Base-by-base conservation (phyloP, 2,329 filamentous ascomycete genomes). In the Aplosporella prunicola region DNA sequence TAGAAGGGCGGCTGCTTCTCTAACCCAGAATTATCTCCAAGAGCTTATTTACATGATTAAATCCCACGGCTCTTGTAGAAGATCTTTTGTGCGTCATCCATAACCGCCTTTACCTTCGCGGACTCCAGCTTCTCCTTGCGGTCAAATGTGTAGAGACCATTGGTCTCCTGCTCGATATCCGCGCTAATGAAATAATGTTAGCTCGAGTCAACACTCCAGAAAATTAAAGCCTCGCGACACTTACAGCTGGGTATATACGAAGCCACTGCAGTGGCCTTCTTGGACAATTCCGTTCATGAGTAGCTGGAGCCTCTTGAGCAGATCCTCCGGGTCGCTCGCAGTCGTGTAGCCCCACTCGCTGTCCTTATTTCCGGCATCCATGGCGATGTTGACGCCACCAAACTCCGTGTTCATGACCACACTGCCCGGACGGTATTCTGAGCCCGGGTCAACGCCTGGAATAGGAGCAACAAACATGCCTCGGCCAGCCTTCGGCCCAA, bases 301-400 rank as follows among this genome's bases (percentile, higher is more conserved):
- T 32, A 64, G 71, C 49, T 77, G 70, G 25, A 80, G 64, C 3
- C 77, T 57, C 42, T 64, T 62, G 13, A 82, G 58, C 39, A 82
- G 51, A 46, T 82, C 78, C 11, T 69, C 61, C 0, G 74, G 57
- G 47, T 80, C 72, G 0, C 56, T 67, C 0, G 78, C 78, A 0
- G 78, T 82, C 1, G 76, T 82, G 49, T 82, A 82, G 0, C 78
- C 78, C 78, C 78, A 82, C 39, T 77, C 72, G 5, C 68, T 60
- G 8, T 66, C 67, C 9, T 24, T 26, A 20, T 40, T 24, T 8
- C 20, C 38, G 4, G 18, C 17, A 1, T 63, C 56, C 0, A 68
- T 64, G 0, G 73, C 71, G 47, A 82, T 79, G 48, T 80, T 82
- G 27, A 82, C 73, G 3, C 78, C 78, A 3, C 77, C 78, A 43